A percentile compares a stretch with the other conserved stretches of the same genome.
phyloP scores from a whole-genome alignment of 139 green algal genomes.

The Trebouxia sp. region DNA sequence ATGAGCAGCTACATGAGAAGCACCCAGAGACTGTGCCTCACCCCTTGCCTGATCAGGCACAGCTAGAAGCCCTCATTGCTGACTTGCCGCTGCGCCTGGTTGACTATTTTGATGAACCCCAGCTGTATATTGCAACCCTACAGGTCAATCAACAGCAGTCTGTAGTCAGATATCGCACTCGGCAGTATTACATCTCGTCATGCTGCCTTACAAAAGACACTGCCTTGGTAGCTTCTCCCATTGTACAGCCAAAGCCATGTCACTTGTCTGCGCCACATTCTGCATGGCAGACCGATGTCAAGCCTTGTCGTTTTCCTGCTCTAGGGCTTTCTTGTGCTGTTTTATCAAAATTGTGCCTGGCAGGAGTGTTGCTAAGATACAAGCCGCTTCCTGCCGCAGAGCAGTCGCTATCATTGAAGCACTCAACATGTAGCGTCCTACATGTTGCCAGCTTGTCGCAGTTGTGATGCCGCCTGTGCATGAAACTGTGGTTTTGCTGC shows the following conservation, averaged over 20 bases:
- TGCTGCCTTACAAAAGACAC: too few relatives aligned
- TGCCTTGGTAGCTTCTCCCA: background rate
- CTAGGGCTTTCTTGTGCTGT: slow-evolving; percentile 44
- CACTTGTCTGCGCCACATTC: background rate
- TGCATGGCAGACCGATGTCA: background rate
- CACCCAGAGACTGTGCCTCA: slow-evolving; percentile 41
- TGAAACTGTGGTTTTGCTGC: background rate
- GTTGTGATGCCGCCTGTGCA: too few relatives aligned
- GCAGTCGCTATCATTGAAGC: too few relatives aligned
- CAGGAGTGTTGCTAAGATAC: slow-evolving; percentile 47
- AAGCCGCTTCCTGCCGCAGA: slow-evolving; percentile 80
- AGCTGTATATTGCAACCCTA: slow-evolving; percentile 61
- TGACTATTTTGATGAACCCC: slow-evolving; percentile 47
- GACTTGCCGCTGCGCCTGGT: slow-evolving; percentile 59
- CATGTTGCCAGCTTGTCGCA: background rate
- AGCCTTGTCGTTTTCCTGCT: background rate
- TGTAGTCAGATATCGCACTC: background rate
- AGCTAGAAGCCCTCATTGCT: slow-evolving; percentile 41
- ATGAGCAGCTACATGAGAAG: slow-evolving; percentile 16
- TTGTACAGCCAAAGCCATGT: background rate
- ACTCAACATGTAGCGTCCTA: too few relatives aligned
- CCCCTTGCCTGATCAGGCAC: slow-evolving; percentile 43
- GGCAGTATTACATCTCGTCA: background rate
- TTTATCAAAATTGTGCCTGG: slow-evolving; percentile 35
- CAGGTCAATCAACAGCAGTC: slow-evolving; percentile 18